Evolutionary conservation across 345 rosid species (phyloP).

Genomic region (Pseudoturritis turrita): DNA sequence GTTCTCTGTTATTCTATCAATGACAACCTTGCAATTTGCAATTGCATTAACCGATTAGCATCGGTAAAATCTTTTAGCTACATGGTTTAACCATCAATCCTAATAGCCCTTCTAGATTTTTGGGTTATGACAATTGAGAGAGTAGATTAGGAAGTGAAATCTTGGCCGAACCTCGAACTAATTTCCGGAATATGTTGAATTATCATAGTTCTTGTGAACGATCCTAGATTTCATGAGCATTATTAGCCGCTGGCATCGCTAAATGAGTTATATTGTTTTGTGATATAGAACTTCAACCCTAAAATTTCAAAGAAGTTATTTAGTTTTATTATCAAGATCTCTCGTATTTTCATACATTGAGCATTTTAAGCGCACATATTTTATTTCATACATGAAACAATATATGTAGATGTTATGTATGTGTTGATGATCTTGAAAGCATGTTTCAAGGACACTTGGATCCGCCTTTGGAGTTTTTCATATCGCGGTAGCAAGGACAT

Average conservation of each 20-base stretch:
- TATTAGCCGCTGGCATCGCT: no score
- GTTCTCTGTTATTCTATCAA: not conserved
- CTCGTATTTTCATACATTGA: not conserved
- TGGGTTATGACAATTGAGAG: not conserved
- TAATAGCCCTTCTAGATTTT: not conserved
- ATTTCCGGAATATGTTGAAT: no score
- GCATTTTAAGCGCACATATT: not conserved
- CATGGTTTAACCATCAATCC: not conserved
- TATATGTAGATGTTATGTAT: not conserved
- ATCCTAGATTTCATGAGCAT: not conserved
- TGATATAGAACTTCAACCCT: not conserved
- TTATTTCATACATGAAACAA: not conserved
- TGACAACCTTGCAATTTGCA: not conserved
- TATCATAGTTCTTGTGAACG: not conserved
- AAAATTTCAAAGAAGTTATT: not conserved
- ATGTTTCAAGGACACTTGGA: conserved; percentile 19
- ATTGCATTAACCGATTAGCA: not conserved
- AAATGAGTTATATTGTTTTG: no score
- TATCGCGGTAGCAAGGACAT: conserved; percentile 26
- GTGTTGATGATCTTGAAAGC: not conserved
- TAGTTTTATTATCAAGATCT: not conserved
- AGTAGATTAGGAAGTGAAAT: not conserved
- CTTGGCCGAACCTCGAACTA: not conserved
- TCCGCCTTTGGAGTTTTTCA: not conserved
- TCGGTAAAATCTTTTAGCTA: not conserved